Conservation (phyloP, 1,284 basidiomycete species). For the Pyrrhoderma noxium region DNA sequence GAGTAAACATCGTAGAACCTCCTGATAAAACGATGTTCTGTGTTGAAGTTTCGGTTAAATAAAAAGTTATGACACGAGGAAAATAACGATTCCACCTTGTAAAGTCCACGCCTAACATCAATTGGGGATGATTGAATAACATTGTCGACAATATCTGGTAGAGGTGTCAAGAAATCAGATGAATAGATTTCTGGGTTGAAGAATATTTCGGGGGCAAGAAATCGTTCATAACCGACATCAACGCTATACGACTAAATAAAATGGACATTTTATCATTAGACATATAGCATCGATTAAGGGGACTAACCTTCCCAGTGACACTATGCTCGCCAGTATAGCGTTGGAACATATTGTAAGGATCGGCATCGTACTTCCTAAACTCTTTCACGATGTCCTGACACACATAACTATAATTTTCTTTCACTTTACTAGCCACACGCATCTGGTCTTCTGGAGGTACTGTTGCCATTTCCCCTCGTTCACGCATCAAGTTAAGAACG, state of each 20-base stretch:
- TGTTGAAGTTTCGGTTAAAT: too few species aligned
- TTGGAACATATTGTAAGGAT: constrained; percentile 95
- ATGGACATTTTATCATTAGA: not conserved
- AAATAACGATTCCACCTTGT: constrained; percentile 59
- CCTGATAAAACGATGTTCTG: constrained; percentile 92
- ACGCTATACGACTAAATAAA: constrained; percentile 71
- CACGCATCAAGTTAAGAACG: constrained; percentile 92
- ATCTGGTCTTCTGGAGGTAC: constrained; percentile 98
- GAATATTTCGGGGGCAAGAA: constrained; percentile 98
- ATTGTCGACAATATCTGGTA: constrained; percentile 94
- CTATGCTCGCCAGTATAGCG: constrained; percentile 90
- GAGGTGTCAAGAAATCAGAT: constrained; percentile 95
- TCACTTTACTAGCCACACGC: constrained; percentile 88
- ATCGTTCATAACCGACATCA: constrained; percentile 97
- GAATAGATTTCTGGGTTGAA: constrained; percentile 99
- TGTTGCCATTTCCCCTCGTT: constrained; percentile 84
- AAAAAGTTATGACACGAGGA: too few species aligned
- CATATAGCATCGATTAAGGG: not conserved
- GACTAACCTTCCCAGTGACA: constrained; percentile 83
- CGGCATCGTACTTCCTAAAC: constrained; percentile 95
- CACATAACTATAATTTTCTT: constrained; percentile 98
- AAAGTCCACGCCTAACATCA: constrained; percentile 88
- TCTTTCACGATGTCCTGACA: constrained; percentile 99
- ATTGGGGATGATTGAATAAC: constrained; percentile 97
- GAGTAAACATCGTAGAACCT: constrained; percentile 97